phyloP scores from a whole-genome alignment of 768 basidiomycete species.

The Rhizopogon vinicolor region DNA sequence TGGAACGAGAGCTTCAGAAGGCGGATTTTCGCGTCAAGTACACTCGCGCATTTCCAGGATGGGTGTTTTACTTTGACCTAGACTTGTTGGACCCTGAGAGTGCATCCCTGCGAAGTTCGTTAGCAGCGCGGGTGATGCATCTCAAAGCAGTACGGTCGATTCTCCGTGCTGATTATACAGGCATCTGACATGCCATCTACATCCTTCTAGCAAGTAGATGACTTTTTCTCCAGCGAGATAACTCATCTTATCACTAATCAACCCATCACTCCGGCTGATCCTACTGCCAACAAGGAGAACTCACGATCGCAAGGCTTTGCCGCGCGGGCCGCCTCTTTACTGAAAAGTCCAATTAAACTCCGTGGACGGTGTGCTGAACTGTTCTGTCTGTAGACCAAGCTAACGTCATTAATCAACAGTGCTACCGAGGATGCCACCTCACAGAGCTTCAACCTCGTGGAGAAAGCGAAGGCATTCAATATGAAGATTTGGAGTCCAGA shows the following conservation, averaged over 20 bases:
- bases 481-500: constrained; percentile 85
- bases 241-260: constrained; percentile 85
- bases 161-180: neutral
- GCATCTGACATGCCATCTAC: neutral
- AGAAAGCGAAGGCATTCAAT: constrained; percentile 62
- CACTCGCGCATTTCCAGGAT: constrained; percentile 75
- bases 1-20: constrained; percentile 52
- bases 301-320: constrained; percentile 23
- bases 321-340: constrained; percentile 20
- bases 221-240: constrained; percentile 83
- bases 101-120: constrained; percentile 30
- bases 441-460: constrained; percentile 45
- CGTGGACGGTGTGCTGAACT: constrained; percentile 46
- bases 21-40: constrained; percentile 83
- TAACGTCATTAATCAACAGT: constrained; percentile 13
- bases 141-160: constrained; percentile 71
- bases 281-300: constrained; percentile 63
- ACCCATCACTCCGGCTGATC: constrained; percentile 30
- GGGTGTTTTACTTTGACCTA: constrained; percentile 84
- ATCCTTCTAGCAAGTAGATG: constrained; percentile 63
- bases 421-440: constrained; percentile 24
- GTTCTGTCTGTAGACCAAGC: neutral
- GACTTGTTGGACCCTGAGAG: constrained; percentile 37
- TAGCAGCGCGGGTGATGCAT: constrained; percentile 54
- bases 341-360: constrained; percentile 66